Conservation (phyloP, 169 alveolate species). For the Plasmodium vivax region DNA sequence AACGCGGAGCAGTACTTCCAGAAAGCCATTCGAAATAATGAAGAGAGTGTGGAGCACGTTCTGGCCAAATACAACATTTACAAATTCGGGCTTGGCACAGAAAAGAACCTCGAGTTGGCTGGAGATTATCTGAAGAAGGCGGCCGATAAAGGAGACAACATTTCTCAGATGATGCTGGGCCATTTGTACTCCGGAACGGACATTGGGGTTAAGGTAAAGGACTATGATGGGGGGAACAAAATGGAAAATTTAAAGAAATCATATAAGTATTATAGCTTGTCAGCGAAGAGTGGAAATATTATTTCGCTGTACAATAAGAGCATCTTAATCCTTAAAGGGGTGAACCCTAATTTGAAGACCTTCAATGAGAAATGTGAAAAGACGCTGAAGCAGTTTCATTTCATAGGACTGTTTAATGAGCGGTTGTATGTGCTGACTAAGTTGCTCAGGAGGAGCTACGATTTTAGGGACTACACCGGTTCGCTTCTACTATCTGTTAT, state of each 20-base stretch:
- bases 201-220: slow-evolving; percentile 85
- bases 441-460: slow-evolving; percentile 72
- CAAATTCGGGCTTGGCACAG: slow-evolving; percentile 85
- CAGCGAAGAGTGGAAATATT: slow-evolving; percentile 87
- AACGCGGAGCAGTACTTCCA: slow-evolving; percentile 68
- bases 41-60: slow-evolving; percentile 37
- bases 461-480: slow-evolving; percentile 84
- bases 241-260: slow-evolving; percentile 83
- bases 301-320: slow-evolving; percentile 88
- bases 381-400: slow-evolving; percentile 77
- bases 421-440: slow-evolving; percentile 56
- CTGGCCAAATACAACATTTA: slow-evolving; percentile 80
- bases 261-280: slow-evolving; percentile 83
- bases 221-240: slow-evolving; percentile 77
- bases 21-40: slow-evolving; percentile 44
- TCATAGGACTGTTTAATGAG: slow-evolving; percentile 79
- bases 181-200: slow-evolving; percentile 90
- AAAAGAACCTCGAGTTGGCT: slow-evolving; percentile 83
- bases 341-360: slow-evolving; percentile 78
- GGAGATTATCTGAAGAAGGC: slow-evolving; percentile 85
- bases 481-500: slow-evolving; percentile 83
- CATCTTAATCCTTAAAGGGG: slow-evolving; percentile 87
- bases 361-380: slow-evolving; percentile 82
- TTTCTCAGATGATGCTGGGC: slow-evolving; percentile 87
- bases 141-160: slow-evolving; percentile 89